Percentiles rank a stretch among this genome's conserved stretches.
These are phyloP conservation scores for Ustulina deusta DNA, from an alignment of 2,329 filamentous ascomycete species.

Conservation along the genomic window DNA sequence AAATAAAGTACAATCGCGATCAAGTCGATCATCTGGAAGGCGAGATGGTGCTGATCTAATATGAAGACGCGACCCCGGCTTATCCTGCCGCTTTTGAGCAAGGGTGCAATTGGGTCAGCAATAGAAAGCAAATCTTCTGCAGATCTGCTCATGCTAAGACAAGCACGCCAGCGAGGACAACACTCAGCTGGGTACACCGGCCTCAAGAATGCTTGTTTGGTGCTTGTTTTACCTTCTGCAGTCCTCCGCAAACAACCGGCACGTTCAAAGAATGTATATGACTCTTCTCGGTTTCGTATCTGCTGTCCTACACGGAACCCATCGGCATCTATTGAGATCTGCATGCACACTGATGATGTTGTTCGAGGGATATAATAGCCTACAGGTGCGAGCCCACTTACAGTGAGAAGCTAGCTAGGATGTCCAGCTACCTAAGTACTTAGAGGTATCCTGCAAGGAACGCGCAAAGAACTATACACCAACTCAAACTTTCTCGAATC, in stretches of 20 bases:
- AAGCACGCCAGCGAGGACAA: neutral
- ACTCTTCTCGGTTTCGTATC: neutral
- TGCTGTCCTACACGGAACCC: neutral
- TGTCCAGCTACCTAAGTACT: neutral
- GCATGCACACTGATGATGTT: neutral
- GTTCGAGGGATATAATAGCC: neutral
- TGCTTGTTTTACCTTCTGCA: too few relatives aligned
- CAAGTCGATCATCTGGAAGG: too few relatives aligned
- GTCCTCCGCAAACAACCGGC: too few relatives aligned
- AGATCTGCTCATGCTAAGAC: neutral
- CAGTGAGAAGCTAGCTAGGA: neutral
- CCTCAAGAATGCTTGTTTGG: neutral
- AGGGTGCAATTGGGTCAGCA: neutral
- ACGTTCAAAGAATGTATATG: too few relatives aligned
- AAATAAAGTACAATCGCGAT: too few relatives aligned
- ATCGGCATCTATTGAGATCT: slow-evolving; percentile 1
- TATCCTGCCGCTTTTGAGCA: neutral
- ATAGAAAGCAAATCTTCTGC: neutral
- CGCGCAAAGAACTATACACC: neutral
- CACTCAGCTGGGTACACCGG: neutral
- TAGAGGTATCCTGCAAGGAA: neutral
- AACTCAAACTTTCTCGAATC: neutral
- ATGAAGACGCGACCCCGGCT: neutral
- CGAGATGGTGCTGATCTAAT: too few relatives aligned
- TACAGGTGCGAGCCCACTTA: neutral